phyloP scores from a whole-genome alignment of 2,329 filamentous ascomycete species.

The Xylariomycetidae sp. region DNA sequence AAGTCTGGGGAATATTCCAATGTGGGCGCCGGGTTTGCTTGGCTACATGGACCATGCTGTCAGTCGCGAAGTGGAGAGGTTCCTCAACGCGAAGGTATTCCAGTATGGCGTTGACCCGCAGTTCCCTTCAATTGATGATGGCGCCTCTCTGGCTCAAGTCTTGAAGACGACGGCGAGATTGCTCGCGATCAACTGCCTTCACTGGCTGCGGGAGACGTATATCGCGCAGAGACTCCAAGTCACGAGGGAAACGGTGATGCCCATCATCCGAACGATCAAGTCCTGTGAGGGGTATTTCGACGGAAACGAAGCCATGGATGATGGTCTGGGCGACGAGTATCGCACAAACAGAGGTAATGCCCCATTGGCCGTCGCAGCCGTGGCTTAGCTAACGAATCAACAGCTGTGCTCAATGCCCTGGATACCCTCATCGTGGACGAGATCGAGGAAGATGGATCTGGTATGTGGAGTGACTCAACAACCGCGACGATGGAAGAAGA shows the following conservation, averaged over 20 bases:
- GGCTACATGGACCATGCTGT: constrained; percentile 39
- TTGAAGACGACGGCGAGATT: constrained; percentile 30
- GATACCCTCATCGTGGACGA: constrained; percentile 50
- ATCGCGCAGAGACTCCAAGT: constrained; percentile 36
- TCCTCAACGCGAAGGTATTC: constrained; percentile 41
- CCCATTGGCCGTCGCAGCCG: not conserved
- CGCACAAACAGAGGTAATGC: not conserved
- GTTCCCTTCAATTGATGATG: constrained; percentile 23
- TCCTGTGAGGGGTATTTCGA: constrained; percentile 37
- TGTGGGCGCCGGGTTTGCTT: constrained; percentile 48
- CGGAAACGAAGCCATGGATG: constrained; percentile 25
- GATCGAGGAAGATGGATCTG: constrained; percentile 52
- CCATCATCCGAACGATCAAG: constrained; percentile 36
- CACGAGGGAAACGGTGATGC: constrained; percentile 34
- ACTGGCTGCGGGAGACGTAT: constrained; percentile 41
- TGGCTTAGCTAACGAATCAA: constrained; percentile 7
- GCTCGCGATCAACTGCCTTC: constrained; percentile 40
- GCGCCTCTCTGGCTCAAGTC: too few species aligned
- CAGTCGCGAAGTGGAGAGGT: constrained; percentile 34
- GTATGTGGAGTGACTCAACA: constrained; percentile 42
- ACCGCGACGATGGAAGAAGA: constrained; percentile 31
- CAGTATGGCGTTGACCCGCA: constrained; percentile 26
- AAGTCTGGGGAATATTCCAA: constrained; percentile 28
- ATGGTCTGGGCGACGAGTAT: constrained; percentile 28
- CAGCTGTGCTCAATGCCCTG: constrained; percentile 43